Conservation (phyloP, 257 asterid species). For the Plantago elongata region DNA sequence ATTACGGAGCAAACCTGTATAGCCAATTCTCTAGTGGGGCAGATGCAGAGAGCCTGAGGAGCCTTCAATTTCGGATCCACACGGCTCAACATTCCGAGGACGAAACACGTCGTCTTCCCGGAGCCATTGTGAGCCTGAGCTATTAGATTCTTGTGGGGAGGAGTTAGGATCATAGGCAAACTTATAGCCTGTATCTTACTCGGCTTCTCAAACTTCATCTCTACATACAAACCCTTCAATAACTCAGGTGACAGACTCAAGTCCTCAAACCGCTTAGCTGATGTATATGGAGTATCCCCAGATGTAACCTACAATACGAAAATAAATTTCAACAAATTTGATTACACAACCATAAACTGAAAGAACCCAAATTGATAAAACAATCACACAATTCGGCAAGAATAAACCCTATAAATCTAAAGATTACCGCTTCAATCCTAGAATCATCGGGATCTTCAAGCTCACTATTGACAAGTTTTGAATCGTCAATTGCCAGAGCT, state of each 20-base stretch:
- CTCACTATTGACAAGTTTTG: slow-evolving; percentile 1
- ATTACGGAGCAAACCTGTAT: slow-evolving; percentile 56
- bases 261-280: slow-evolving; percentile 85
- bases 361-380: no score
- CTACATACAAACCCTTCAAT: slow-evolving; percentile 75
- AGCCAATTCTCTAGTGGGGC: slow-evolving; percentile 95
- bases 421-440: slow-evolving; percentile 18
- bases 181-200: slow-evolving; percentile 79
- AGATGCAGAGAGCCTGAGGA: slow-evolving; percentile 96
- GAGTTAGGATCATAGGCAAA: slow-evolving; percentile 91
- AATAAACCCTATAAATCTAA: no score
- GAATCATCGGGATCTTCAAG: slow-evolving; percentile 27
- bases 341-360: no score
- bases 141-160: slow-evolving; percentile 73
- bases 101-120: slow-evolving; percentile 96
- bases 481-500: slow-evolving; percentile 26
- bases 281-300: slow-evolving; percentile 65
- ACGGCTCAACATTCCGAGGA: slow-evolving; percentile 96
- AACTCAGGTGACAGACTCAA: slow-evolving; percentile 63
- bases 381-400: no score
- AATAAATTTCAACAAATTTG: no score
- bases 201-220: slow-evolving; percentile 80
- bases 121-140: slow-evolving; percentile 99
- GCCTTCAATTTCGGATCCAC: slow-evolving; percentile 54
- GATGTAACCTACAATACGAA: slow-evolving; percentile 48